Evolutionary conservation across 1,284 basidiomycete species (phyloP), one percentile per base, ranked within the genome.

Genomic region (Hymenochaete sp.): DNA sequence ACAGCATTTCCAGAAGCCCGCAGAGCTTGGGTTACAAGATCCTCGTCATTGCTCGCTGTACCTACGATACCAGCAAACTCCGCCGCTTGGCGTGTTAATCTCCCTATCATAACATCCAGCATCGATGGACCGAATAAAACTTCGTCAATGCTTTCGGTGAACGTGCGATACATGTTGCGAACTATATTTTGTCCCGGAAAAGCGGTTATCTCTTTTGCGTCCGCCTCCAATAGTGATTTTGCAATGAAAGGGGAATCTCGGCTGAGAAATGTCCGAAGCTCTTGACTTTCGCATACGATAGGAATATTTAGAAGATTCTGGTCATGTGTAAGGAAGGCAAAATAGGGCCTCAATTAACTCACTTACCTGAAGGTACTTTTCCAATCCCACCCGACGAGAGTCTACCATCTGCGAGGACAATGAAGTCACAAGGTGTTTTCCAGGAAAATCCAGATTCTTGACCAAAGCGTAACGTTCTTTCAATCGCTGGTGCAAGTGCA

Each of bases 61-160:
- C 83, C 86, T 24, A 82, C 80, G 41, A 91, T 79, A 0, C 85
- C 86, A 1, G 82, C 83, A 49, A 92, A 81, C 56, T 95, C 91
- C 6, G 85, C 85, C 1, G 89, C 85, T 62, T 96, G 93, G 14
- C 83, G 77, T 3, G 82, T 88, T 8, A 96, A 75, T 3, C 89
- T 77, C 56, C 87, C 82, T 42, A 92, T 87, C 72, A 96, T 89
- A 45, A 93, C 79, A 58, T 97, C 93, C 35, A 96, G 67, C 89
- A 96, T 95, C 0, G 89, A 92, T 0, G 89, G 89, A 0, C 87
- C 88, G 50, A 90, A 88, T 61, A 92, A 81, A 72, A 92, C 89
- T 59, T 93, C 92, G 62, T 96, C 93, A 53, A 96, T 83, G 58
- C 89, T 91, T 52, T 87, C 85, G 4, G 92, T 79, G 42, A 96